Evolutionary conservation across 2,329 filamentous ascomycete genomes (phyloP), one percentile per base, ranked within the genome.

Genomic region (Penicillium freii): DNA sequence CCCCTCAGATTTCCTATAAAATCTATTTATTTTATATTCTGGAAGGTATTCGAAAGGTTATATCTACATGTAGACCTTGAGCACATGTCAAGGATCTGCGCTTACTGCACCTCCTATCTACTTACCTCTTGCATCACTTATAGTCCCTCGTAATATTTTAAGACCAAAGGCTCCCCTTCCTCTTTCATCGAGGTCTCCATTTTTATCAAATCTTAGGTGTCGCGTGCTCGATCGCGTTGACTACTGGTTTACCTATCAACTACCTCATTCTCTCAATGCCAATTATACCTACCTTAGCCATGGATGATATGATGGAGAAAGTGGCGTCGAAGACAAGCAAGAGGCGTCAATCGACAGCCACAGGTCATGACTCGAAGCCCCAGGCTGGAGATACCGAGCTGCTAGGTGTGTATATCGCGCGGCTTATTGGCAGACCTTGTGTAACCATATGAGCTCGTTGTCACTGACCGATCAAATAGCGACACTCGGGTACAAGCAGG

Each of bases 401-500:
- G 23, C 51, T 69, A 23, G 54, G 54, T 57, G 17, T 43, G 54
- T 57, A 56, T 27, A 15, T 15, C 4, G 11, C 13, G 34, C 10
- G n/a, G 11, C 11, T 38, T 11, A 19, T 8, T 50, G 17, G 9
- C 23, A 23, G 6, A 13, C 5, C 17, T 27, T 3, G 33, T 47
- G 33, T 23, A n/a, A 51, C 50, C 3, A n/a, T 34, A n/a, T 34
- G 11, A 21, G 27, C 17, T 25, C 8, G 44, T 33, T 33, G 27
- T 29, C 54, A 25, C 53, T 58, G 44, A 61, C 44, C 49, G n/a
- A 8, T 29, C 36, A 33, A 31, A 23, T 5, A 75, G 72, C 73
- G 11, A 69, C 65, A 40, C 65, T 77, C 68, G 74, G 79, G 1
- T 83, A 83, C 71, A 83, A 86, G 69, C 84, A 87, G 71, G 84